Evolutionary conservation across 2,329 filamentous ascomycete species (phyloP).

Genomic region (Leptographium lundbergii): DNA sequence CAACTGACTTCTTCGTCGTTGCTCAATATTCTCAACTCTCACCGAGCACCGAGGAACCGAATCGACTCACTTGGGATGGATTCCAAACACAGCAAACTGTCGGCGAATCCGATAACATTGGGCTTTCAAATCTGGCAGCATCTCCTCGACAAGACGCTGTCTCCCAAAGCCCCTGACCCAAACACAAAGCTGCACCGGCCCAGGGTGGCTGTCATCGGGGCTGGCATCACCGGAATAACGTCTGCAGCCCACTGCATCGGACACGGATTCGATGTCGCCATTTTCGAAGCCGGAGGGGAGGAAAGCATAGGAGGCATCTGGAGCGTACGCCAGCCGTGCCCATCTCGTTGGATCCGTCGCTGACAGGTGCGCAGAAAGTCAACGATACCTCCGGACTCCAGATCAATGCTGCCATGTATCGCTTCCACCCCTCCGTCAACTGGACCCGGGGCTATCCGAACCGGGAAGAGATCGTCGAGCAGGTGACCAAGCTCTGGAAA

Average conservation of each 20-base stretch:
- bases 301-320: background rate
- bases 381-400: background rate
- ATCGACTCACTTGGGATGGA: background rate
- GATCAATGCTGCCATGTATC: too few species aligned
- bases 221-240: background rate
- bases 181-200: background rate
- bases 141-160: background rate
- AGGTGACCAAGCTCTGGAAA: too few species aligned
- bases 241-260: background rate
- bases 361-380: background rate
- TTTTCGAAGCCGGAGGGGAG: too few species aligned
- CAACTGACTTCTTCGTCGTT: too few species aligned
- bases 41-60: too few species aligned
- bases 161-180: background rate
- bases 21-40: too few species aligned
- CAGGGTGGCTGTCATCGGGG: background rate
- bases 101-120: background rate
- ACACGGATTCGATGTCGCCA: background rate
- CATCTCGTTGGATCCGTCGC: background rate
- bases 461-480: too few species aligned
- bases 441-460: too few species aligned
- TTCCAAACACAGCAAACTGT: background rate
- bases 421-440: too few species aligned
- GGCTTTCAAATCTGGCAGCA: too few species aligned
- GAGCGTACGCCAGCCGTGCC: background rate